Evolutionary conservation across 441 rosid species (phyloP), one percentile per base, ranked within the genome.

Genomic region (Flueggea neowawraea): DNA sequence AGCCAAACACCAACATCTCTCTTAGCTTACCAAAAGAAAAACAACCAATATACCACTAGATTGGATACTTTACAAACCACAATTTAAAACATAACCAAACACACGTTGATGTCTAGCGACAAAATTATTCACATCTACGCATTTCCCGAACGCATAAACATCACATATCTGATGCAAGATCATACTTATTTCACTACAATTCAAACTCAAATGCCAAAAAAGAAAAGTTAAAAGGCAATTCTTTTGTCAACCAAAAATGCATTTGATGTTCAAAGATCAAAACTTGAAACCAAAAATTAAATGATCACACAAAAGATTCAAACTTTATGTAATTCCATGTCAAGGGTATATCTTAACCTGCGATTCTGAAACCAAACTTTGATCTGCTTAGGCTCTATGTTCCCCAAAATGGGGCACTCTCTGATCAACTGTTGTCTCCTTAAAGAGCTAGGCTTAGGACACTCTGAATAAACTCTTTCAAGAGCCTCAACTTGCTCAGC

Each of bases 291-390:
- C 11, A 33, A 69, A 17, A 31, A 31, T 45, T 13, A 47, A 62
- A 22, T 13, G 45, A 14, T 17, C 49, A 33, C 28, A 22, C 28
- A 22, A 22, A 22, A 22, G 28, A 22, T 22, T 22, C 28, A 22
- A 22, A 22, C 28, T 22, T 22, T 22, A 22, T 22, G 28, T 22
- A 47, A 11, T 12, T 47, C 14, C 12, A 10, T 47, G 4, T 9
- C 9, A 47, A 10, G 14, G 10, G 4, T 0, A 10, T 4, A 47
- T 47, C 50, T 47, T 39, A 58, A 84, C 98, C 99, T 90, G 69
- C 99, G 95, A 58, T 95, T 95, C 68, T 89, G 96, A 63, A 89
- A 89, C 99, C 99, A 95, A 70, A 95, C 98, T 80, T 95, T 95
- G 90, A 95, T 95, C 88, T 95, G 98, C 74, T 92, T 92, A 31